Evolutionary conservation across 331 rosid species (phyloP), one percentile per base, ranked within the genome.

Genomic region (Rosa hybrid): DNA sequence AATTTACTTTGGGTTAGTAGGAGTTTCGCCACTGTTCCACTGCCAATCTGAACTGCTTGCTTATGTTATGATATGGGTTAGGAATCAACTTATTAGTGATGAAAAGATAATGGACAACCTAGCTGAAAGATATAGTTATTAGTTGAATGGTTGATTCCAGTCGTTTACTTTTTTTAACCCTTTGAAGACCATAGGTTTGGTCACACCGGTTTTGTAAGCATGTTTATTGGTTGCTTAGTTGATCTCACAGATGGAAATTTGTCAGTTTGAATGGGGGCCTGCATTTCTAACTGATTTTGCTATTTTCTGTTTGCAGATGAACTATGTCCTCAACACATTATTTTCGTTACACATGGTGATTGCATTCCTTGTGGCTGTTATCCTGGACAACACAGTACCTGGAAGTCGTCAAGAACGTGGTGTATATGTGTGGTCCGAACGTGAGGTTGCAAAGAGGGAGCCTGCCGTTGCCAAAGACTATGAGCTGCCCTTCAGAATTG

Each of bases 361-460:
- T 39, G 98, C 97, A 4, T 96, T 96, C 87, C 84, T 93, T n/a
- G 94, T 87, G n/a, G 99, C 98, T 70, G 83, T 90, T 78, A 85
- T 93, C 85, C 94, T 96, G 81, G 98, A 96, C 82, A 93, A 96
- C 78, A 93, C 99, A 4, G 98, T 96, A 63, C 99, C 99, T 13
- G 99, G 99, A 57, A 90, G 94, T 80, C 84, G 82, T 83, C 94
- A 89, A 79, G 99, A 96, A 86, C 97, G 97, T 3, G 99, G 99
- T 75, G 96, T 96, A 30, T 96, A 96, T 48, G 92, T 93, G 67
- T 95, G 99, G 99, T 88, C 99, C 0, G 93, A 96, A 54, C 79
- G 90, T 0, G 99, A 96, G 76, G 87, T 83, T 82, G 99, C 96
- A 39, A 87, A 86, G 86, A 89, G 94, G 79, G 99, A 95, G 74